Percentiles rank a stretch among this genome's conserved stretches.
phyloP scores from a whole-genome alignment of 257 asterid species.

The Coffea canephora region DNA sequence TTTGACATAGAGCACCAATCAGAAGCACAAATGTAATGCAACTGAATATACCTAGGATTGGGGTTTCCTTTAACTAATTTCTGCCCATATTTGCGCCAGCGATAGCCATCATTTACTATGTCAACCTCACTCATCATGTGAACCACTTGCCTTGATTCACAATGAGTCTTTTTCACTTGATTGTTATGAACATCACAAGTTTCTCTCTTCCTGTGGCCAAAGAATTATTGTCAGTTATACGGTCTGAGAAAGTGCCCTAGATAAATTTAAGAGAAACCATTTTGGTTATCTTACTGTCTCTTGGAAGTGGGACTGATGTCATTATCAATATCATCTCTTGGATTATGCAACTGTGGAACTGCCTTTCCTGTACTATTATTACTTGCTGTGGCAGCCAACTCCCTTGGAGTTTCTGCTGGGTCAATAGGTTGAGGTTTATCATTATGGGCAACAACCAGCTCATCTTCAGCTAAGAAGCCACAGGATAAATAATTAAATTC shows the following conservation, averaged over 20 bases:
- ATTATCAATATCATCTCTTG: conserved; percentile 37
- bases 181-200: conserved; percentile 38
- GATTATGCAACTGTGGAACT: conserved; percentile 29
- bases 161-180: conserved; percentile 42
- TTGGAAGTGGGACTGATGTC: conserved; percentile 45
- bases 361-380: conserved; percentile 34
- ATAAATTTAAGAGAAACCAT: conserved; percentile 19
- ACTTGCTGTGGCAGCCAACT: conserved; percentile 31
- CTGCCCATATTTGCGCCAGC: conserved; percentile 99
- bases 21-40: background rate
- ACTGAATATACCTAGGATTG: conserved; percentile 65
- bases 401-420: conserved; percentile 29
- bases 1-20: background rate
- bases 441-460: conserved; percentile 26
- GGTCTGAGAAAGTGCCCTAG: conserved; percentile 10
- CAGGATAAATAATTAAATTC: background rate
- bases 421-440: conserved; percentile 35
- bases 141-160: conserved; percentile 63
- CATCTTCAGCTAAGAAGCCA: conserved; percentile 40
- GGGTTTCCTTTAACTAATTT: conserved; percentile 92
- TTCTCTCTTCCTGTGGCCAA: conserved; percentile 60
- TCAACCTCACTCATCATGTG: conserved; percentile 78
- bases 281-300: conserved; percentile 57
- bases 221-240: conserved; percentile 17
- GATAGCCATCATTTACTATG: conserved; percentile 76